Conservation (phyloP, 106 monocot species). For the Agapanthus africanus region DNA sequence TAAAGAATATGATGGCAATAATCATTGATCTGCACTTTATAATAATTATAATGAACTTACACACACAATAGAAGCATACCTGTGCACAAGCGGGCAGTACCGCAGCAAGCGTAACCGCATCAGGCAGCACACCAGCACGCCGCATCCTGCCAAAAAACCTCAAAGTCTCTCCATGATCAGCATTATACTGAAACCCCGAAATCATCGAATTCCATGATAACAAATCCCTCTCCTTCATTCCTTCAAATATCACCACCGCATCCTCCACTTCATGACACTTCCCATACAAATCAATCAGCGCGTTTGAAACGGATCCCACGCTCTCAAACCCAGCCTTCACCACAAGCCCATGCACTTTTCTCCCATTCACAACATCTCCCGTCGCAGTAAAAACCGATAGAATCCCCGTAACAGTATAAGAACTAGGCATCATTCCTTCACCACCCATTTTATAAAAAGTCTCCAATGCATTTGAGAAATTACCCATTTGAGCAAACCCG, state of each 20-base stretch:
- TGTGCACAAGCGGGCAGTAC: slow-evolving; percentile 69
- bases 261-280: slow-evolving; percentile 49
- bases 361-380: slow-evolving; percentile 33
- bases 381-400: slow-evolving; percentile 49
- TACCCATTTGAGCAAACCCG: slow-evolving; percentile 53
- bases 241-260: slow-evolving; percentile 42
- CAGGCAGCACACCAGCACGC: slow-evolving; percentile 23
- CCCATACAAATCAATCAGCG: slow-evolving; percentile 69
- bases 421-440: slow-evolving; percentile 37
- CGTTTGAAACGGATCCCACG: slow-evolving; percentile 28
- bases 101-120: slow-evolving; percentile 49
- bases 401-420: slow-evolving; percentile 54
- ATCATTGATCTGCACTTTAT: too few species aligned
- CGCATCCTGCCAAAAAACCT: slow-evolving; percentile 44
- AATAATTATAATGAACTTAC: too few species aligned
- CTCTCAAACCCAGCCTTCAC: slow-evolving; percentile 36
- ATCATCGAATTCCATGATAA: slow-evolving; percentile 82
- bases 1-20: too few species aligned
- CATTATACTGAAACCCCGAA: slow-evolving; percentile 29
- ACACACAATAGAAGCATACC: too few species aligned
- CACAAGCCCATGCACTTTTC: slow-evolving; percentile 38
- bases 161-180: slow-evolving; percentile 31
- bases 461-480: slow-evolving; percentile 29
- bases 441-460: slow-evolving; percentile 38
- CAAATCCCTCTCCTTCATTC: slow-evolving; percentile 38